These are phyloP conservation scores for Pseudogymnoascus sp. DNA, from an alignment of 2,329 filamentous ascomycete species.

Conservation along the genomic window DNA sequence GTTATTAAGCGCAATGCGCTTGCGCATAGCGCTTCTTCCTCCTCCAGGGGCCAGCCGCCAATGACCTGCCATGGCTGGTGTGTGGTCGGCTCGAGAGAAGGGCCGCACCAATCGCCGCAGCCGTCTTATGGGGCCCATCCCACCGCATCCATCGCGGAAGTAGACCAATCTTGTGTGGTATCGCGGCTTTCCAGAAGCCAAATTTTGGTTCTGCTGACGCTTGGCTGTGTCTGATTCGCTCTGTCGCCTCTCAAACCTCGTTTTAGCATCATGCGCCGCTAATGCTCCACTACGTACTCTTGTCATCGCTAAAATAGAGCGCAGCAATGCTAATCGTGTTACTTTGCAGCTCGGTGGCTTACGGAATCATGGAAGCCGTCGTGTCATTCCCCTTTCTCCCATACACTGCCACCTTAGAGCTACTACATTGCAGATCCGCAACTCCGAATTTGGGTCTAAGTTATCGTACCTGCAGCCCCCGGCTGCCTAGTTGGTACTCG, in stretches of 20 bases:
- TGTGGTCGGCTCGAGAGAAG: not conserved
- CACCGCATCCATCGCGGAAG: not conserved
- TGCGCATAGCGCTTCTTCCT: not conserved
- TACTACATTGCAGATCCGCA: not conserved
- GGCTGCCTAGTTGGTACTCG: constrained; percentile 1
- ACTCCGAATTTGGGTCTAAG: not conserved
- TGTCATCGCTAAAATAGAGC: constrained; percentile 8
- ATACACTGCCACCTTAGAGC: constrained; percentile 6
- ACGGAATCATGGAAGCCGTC: not conserved
- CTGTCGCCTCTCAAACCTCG: not conserved
- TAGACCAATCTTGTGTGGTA: not conserved
- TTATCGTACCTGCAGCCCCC: constrained; percentile 3
- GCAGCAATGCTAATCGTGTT: not conserved
- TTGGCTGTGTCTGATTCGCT: not conserved
- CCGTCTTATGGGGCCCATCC: not conserved
- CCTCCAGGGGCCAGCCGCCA: not conserved
- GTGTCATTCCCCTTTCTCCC: not conserved
- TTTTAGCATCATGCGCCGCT: constrained; percentile 7
- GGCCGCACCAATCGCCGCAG: constrained; percentile 1
- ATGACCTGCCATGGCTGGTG: not conserved
- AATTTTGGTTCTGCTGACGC: not conserved
- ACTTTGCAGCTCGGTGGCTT: not conserved
- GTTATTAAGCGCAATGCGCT: constrained; percentile 4
- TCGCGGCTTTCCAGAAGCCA: constrained; percentile 1
- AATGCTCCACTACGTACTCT: not conserved